Evolutionary conservation across 495 filamentous ascomycete genomes (phyloP).

Genomic region (Penicillium cinerascens): DNA sequence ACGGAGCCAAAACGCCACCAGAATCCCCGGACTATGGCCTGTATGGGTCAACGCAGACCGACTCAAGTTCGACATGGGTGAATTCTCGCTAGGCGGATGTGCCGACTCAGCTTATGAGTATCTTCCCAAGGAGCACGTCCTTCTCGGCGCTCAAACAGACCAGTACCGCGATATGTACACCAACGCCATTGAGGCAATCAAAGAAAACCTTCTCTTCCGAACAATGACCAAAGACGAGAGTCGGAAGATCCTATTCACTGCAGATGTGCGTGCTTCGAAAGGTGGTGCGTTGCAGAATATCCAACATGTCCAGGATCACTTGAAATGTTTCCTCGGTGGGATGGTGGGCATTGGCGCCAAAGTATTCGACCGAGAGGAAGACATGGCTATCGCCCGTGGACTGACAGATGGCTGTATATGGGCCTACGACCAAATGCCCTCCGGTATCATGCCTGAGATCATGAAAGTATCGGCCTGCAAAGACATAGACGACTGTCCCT

Average conservation of each 20-base stretch:
- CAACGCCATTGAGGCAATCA: constrained; percentile 62
- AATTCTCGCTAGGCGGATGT: constrained; percentile 78
- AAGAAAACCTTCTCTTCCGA: constrained; percentile 76
- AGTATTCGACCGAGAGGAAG: constrained; percentile 52
- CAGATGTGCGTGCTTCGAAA: constrained; percentile 40
- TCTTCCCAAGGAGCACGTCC: constrained; percentile 75
- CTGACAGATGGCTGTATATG: constrained; percentile 58
- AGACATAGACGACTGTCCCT: constrained; percentile 43
- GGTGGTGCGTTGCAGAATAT: constrained; percentile 22
- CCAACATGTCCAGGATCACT: constrained; percentile 50
- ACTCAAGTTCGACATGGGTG: constrained; percentile 41
- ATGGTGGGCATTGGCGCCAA: constrained; percentile 59
- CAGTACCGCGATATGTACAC: constrained; percentile 83
- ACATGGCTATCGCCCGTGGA: constrained; percentile 53
- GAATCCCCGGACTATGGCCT: constrained; percentile 81
- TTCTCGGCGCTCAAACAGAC: constrained; percentile 73
- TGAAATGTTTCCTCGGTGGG: constrained; percentile 60
- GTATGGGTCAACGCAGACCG: constrained; percentile 63
- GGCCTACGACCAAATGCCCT: constrained; percentile 55
- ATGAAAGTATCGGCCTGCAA: constrained; percentile 53
- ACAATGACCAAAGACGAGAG: constrained; percentile 67
- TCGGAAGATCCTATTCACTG: constrained; percentile 72
- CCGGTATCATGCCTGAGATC: constrained; percentile 60
- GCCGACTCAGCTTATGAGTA: constrained; percentile 96
- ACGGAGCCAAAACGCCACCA: constrained; percentile 63